Conservation (phyloP, 2,329 filamentous ascomycete genomes). For the Colletotrichum sp. region DNA sequence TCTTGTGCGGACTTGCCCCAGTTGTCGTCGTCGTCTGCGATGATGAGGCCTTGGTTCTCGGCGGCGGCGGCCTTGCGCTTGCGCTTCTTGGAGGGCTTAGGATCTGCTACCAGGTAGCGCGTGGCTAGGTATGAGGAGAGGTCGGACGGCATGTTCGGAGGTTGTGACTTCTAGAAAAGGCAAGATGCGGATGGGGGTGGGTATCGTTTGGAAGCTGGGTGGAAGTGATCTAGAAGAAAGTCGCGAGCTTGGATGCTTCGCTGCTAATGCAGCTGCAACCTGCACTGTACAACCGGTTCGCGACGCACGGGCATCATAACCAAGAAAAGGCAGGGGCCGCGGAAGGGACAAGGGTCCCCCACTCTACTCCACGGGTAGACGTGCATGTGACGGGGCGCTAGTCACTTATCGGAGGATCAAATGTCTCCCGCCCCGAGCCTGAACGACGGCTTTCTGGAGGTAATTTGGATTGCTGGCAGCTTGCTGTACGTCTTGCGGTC, state of each 20-base stretch:
- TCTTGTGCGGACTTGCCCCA: slow-evolving; percentile 47
- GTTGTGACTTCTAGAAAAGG: neutral
- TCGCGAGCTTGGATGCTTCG: neutral
- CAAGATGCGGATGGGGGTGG: neutral
- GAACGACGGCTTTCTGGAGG: neutral
- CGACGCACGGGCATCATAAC: neutral
- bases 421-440: slow-evolving; percentile 7
- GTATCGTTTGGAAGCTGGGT: neutral
- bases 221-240: neutral
- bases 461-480: neutral
- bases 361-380: neutral
- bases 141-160: slow-evolving; percentile 54
- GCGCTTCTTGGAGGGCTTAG: slow-evolving; percentile 64
- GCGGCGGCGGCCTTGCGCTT: slow-evolving; percentile 60
- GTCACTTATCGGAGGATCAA: slow-evolving; percentile 16
- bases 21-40: slow-evolving; percentile 68
- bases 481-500: neutral
- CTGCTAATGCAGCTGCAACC: neutral
- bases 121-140: slow-evolving; percentile 88
- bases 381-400: slow-evolving; percentile 21
- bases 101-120: slow-evolving; percentile 77
- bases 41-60: slow-evolving; percentile 59
- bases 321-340: slow-evolving; percentile 11
- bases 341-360: neutral
- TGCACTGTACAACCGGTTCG: neutral